Evolutionary conservation across 225 moss, liverwort and hornwort species (phyloP), one percentile per base, ranked within the genome.

Genomic region (Polytrichum formosum): DNA sequence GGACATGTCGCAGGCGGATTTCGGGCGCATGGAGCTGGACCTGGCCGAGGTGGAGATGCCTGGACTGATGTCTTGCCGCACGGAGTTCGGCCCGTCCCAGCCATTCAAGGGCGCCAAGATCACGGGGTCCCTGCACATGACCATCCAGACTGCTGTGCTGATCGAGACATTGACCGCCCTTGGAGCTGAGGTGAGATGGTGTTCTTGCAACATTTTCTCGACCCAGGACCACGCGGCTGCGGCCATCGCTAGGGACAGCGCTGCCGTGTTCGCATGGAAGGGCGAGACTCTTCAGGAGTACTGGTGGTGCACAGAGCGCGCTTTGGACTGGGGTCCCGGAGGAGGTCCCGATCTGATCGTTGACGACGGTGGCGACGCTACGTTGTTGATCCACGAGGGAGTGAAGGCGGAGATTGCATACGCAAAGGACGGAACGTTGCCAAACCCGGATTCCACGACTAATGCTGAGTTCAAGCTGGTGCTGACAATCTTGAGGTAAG

Each of bases 241-340:
- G 6, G 96, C 83, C 59, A 91, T 96, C 29, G 96, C 96, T 1
- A 84, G 96, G 2, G 96, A 96, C 70, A 91, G 91, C 61, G 93
- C 96, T 1, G 92, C 96, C 0, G 96, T 96, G 73, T 96, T 96
- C 54, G 96, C 96, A 5, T 96, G 96, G 93, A 96, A 96, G 90
- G 96, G 96, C 23, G 96, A 96, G 93, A 96, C 96, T 1, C 75
- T 96, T 13, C 87, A 91, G 53, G 96, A 93, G 85, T 96, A 96
- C 76, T 96, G 96, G 96, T 96, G 96, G 96, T 96, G 96, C 69
- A 96, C 96, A 17, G 93, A 96, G 87, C 77, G 96, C 20, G 93
- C 93, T 0, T 5, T 96, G 69, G 96, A 96, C 70, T 96, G 96
- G 96, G 96, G 93, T 28, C 86, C 86, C 0, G 91, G 74, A 2